phyloP scores from a whole-genome alignment of 768 basidiomycete genomes.

The Lactarius psammicola region DNA sequence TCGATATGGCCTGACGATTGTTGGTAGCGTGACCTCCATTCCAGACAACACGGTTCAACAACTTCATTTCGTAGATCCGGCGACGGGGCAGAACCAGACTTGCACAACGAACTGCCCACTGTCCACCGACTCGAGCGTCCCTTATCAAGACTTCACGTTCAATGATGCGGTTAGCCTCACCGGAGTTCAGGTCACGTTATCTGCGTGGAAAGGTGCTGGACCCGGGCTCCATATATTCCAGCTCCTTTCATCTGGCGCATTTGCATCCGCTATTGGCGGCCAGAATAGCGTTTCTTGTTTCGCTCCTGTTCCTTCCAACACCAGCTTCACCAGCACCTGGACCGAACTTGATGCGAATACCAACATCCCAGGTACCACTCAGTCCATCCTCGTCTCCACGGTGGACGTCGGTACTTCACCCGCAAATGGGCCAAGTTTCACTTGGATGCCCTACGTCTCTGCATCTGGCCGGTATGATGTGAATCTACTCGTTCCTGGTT shows the following conservation, averaged over 20 bases:
- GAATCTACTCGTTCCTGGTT: constrained; percentile 85
- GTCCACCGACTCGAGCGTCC: constrained; percentile 66
- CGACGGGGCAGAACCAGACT: constrained; percentile 68
- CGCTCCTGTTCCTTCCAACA: constrained; percentile 70
- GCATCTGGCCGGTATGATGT: constrained; percentile 84
- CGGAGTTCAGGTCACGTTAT: constrained; percentile 83
- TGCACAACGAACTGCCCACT: constrained; percentile 82
- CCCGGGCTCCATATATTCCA: constrained; percentile 91
- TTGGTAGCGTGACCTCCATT: constrained; percentile 71
- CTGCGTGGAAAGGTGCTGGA: constrained; percentile 67
- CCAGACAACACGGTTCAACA: constrained; percentile 83
- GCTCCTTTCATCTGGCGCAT: constrained; percentile 88
- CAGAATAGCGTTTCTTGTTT: constrained; percentile 73
- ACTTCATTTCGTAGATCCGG: constrained; percentile 75
- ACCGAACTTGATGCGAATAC: constrained; percentile 59
- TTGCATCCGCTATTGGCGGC: constrained; percentile 65
- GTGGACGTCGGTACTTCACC: constrained; percentile 63
- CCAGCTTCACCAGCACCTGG: constrained; percentile 71
- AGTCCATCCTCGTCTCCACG: constrained; percentile 67
- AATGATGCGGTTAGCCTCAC: constrained; percentile 60
- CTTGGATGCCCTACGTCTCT: constrained; percentile 91
- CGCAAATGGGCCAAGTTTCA: constrained; percentile 70
- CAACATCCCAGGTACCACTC: constrained; percentile 74
- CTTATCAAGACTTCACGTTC: constrained; percentile 95
- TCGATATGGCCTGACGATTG: constrained; percentile 25